phyloP scores from a whole-genome alignment of 1,284 basidiomycete genomes.

The Agaricales sp. region DNA sequence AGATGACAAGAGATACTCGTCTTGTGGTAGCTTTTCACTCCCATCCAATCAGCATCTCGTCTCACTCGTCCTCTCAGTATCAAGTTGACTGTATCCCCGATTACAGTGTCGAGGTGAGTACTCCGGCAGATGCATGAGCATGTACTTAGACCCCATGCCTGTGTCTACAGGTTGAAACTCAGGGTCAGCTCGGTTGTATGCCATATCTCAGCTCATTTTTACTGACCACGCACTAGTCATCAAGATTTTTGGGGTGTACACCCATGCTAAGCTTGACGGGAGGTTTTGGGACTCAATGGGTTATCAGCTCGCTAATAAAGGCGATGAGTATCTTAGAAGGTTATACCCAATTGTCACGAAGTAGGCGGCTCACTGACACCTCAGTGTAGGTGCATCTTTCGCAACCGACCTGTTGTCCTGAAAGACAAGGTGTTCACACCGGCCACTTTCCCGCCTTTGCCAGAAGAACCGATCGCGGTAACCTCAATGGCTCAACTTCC shows the following conservation, averaged over 20 bases:
- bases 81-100: slow-evolving; percentile 51
- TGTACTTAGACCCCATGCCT: background rate
- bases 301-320: slow-evolving; percentile 37
- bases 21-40: slow-evolving; percentile 38
- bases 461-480: background rate
- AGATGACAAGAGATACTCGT: slow-evolving; percentile 50
- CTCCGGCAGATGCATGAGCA: slow-evolving; percentile 2
- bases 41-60: background rate
- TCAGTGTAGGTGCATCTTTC: slow-evolving; percentile 31
- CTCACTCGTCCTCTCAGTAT: slow-evolving; percentile 30
- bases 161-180: background rate
- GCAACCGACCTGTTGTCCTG: slow-evolving; percentile 23
- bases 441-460: slow-evolving; percentile 27
- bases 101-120: slow-evolving; percentile 35
- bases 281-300: slow-evolving; percentile 50
- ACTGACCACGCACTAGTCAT: slow-evolving; percentile 28
- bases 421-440: slow-evolving; percentile 35
- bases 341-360: slow-evolving; percentile 13
- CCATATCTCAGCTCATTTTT: background rate
- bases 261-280: slow-evolving; percentile 44
- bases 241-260: slow-evolving; percentile 54
- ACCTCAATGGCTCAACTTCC: slow-evolving; percentile 15
- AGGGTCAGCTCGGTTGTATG: background rate
- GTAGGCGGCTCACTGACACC: background rate
- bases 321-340: slow-evolving; percentile 42